Percentiles rank a stretch among this genome's conserved stretches.
Conservation (phyloP, 495 filamentous ascomycete species). For the Aspergillus asperescens region DNA sequence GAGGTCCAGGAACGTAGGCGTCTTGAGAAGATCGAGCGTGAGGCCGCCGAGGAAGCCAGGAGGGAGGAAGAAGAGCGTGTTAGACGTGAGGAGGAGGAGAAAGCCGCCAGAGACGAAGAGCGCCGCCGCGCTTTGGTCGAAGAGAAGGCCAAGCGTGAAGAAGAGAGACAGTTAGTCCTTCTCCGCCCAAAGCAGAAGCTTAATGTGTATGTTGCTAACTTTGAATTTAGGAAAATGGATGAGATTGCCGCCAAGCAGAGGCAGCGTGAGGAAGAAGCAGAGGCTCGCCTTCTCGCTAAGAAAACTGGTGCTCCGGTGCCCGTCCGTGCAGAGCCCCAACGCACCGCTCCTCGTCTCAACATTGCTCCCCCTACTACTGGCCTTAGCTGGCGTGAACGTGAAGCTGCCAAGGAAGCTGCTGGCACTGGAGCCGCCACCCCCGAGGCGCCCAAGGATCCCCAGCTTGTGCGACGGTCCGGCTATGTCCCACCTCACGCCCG, state of each 20-base stretch:
- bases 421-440: slow-evolving; percentile 24
- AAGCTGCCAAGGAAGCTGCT: slow-evolving; percentile 57
- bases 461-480: slow-evolving; percentile 33
- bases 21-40: slow-evolving; percentile 72
- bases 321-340: slow-evolving; percentile 36
- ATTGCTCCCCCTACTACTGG: slow-evolving; percentile 54
- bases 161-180: slow-evolving; percentile 64
- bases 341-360: slow-evolving; percentile 60
- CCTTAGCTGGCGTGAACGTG: slow-evolving; percentile 78
- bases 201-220: slow-evolving; percentile 17
- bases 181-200: not conserved
- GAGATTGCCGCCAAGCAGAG: slow-evolving; percentile 59
- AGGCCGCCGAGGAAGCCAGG: slow-evolving; percentile 68
- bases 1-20: slow-evolving; percentile 68
- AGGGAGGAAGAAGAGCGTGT: slow-evolving; percentile 82
- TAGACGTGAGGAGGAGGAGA: slow-evolving; percentile 76
- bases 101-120: slow-evolving; percentile 66
- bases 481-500: slow-evolving; percentile 50
- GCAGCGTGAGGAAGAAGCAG: slow-evolving; percentile 64
- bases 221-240: slow-evolving; percentile 52
- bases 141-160: slow-evolving; percentile 75
- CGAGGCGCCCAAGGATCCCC: slow-evolving; percentile 25
- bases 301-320: slow-evolving; percentile 12
- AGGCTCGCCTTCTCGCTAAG: slow-evolving; percentile 45
- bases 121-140: slow-evolving; percentile 55